Conservation (phyloP, 2,329 filamentous ascomycete genomes). For the Fusarium sp. region DNA sequence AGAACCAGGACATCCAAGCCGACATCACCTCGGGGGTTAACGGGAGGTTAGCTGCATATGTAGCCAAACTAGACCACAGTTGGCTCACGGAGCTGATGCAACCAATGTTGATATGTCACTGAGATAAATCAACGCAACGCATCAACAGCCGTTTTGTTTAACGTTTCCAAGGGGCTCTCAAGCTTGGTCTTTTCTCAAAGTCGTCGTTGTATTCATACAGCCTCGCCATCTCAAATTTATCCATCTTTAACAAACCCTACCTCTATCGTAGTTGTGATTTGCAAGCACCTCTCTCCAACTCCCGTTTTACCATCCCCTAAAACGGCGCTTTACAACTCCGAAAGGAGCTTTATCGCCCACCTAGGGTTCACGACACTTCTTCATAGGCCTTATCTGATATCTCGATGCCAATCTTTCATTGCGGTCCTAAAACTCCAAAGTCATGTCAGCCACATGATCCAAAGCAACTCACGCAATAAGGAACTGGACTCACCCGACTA, state of each 20-base stretch:
- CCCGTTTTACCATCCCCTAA: fast-evolving
- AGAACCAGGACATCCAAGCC: neutral
- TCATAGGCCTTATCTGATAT: neutral
- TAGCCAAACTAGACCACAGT: neutral
- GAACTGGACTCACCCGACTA: fast-evolving
- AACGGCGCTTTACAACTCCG: fast-evolving
- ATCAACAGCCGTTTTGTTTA: fast-evolving
- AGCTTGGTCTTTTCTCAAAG: fast-evolving
- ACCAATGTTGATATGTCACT: neutral
- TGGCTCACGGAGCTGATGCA: fast-evolving
- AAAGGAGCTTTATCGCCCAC: too few relatives aligned
- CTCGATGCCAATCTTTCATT: neutral
- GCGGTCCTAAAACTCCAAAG: fast-evolving
- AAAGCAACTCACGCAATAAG: fast-evolving
- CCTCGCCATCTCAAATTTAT: neutral
- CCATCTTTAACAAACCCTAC: neutral
- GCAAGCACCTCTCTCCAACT: fast-evolving
- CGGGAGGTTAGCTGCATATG: neutral
- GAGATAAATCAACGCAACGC: neutral
- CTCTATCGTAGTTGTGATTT: neutral
- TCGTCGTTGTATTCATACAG: fast-evolving
- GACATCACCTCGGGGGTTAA: neutral
- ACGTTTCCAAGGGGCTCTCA: fast-evolving
- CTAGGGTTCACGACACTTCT: fast-evolving
- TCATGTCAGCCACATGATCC: neutral